Evolutionary conservation across 208 protist genomes (phyloP).

Genomic region (Wallacemonas sp.): DNA sequence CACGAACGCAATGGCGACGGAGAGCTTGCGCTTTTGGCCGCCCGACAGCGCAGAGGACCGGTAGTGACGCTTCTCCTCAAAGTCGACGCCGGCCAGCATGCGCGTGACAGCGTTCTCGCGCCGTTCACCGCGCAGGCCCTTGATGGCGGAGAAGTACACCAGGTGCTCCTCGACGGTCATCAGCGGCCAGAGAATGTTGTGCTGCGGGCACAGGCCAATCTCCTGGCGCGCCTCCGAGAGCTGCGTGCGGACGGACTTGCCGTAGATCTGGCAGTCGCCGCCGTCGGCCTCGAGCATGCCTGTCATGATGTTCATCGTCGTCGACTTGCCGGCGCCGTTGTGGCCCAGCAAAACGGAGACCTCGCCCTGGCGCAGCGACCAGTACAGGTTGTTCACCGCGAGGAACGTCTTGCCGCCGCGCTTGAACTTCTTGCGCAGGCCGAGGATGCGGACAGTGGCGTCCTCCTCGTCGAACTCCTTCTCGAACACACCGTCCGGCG

Average conservation of each 20-base stretch:
- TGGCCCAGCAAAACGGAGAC: constrained; percentile 69
- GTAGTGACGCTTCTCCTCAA: constrained; percentile 47
- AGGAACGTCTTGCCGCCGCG: constrained; percentile 39
- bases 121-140: constrained; percentile 55
- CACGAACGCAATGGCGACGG: constrained; percentile 83
- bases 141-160: constrained; percentile 85
- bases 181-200: constrained; percentile 92
- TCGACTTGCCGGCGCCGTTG: constrained; percentile 80
- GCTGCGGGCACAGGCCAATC: constrained; percentile 94
- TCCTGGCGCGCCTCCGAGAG: constrained; percentile 50
- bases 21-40: constrained; percentile 89
- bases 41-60: constrained; percentile 51
- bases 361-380: constrained; percentile 47
- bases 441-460: constrained; percentile 27
- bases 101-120: constrained; percentile 30
- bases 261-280: constrained; percentile 76
- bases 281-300: constrained; percentile 64
- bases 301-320: constrained; percentile 80
- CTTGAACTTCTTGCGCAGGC: constrained; percentile 43
- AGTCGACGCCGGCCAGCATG: constrained; percentile 46
- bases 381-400: constrained; percentile 67
- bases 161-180: constrained; percentile 92
- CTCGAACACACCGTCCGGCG: constrained; percentile 32
- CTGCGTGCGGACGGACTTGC: constrained; percentile 57
- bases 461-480: constrained; percentile 18